phyloP scores from a whole-genome alignment of 805 yeast species.

The Deakozyma indianensis region DNA sequence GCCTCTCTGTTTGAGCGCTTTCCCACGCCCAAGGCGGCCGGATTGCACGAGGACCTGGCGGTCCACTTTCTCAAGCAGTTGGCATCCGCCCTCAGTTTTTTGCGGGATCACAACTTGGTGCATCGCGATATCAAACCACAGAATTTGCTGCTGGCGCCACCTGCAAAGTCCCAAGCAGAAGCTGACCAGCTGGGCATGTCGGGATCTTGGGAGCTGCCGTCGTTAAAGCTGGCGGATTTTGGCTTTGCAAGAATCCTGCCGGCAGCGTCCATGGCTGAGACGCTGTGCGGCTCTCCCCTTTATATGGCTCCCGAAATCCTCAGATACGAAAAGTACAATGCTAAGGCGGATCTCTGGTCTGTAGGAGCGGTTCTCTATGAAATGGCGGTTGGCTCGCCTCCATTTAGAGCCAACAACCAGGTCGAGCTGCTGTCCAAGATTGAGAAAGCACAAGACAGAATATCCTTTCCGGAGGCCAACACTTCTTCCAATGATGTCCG shows the following conservation, averaged over 20 bases:
- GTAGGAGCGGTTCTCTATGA: conserved; percentile 94
- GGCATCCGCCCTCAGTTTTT: conserved; percentile 67
- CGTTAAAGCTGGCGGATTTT: conserved; percentile 89
- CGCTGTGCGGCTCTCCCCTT: conserved; percentile 92
- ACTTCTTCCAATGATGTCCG: conserved; percentile 51
- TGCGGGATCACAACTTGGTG: conserved; percentile 71
- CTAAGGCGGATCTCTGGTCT: conserved; percentile 96
- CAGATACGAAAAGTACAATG: conserved; percentile 88
- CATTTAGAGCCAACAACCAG: conserved; percentile 87
- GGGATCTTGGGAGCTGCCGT: conserved; percentile 81
- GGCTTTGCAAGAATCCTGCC: conserved; percentile 96
- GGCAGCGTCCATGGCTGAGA: conserved; percentile 86
- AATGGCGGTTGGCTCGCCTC: conserved; percentile 94
- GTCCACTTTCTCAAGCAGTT: conserved; percentile 79
- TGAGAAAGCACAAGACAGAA: conserved; percentile 64
- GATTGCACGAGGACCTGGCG: conserved; percentile 65
- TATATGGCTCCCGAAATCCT: conserved; percentile 98
- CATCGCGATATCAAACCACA: conserved; percentile 96
- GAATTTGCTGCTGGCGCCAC: conserved; percentile 67
- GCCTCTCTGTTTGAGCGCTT: conserved; percentile 62
- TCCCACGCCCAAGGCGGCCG: conserved; percentile 70
- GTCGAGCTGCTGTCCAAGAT: conserved; percentile 78
- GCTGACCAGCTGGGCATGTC: conserved; percentile 45
- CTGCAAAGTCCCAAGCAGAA: conserved; percentile 46
- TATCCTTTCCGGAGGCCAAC: conserved; percentile 60